A percentile compares a stretch with the other conserved stretches of the same genome.
These are phyloP conservation scores for Wickerhamomyces sydowiorum DNA, from an alignment of 805 yeast species.

Conservation along the genomic window DNA sequence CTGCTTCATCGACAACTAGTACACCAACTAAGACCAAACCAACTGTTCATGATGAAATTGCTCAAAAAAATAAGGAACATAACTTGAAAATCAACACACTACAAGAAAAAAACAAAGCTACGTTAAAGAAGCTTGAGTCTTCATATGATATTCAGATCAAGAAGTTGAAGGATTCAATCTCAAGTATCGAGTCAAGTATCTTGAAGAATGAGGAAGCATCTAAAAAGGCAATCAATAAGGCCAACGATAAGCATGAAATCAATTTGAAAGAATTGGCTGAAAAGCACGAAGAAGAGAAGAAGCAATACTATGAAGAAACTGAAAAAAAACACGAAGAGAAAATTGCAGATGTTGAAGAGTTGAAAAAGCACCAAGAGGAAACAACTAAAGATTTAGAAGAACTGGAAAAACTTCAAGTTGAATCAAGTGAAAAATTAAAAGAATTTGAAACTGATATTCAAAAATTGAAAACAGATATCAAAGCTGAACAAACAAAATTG, in stretches of 20 bases:
- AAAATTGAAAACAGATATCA: constrained; percentile 9
- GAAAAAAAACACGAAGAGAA: constrained; percentile 15
- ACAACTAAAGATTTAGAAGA: constrained; percentile 18
- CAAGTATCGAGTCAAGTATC: constrained; percentile 15
- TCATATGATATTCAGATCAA: constrained; percentile 16
- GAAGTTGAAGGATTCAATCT: constrained; percentile 18
- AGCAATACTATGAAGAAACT: constrained; percentile 16
- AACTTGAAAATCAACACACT: constrained; percentile 9
- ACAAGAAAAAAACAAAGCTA: constrained; percentile 12
- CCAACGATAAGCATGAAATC: constrained; percentile 12
- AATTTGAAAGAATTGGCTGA: constrained; percentile 14
- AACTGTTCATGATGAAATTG: constrained; percentile 17
- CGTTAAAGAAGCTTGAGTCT: constrained; percentile 13
- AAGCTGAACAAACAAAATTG: constrained; percentile 13
- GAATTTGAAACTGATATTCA: constrained; percentile 13
- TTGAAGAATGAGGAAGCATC: constrained; percentile 8
- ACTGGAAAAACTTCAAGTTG: constrained; percentile 18
- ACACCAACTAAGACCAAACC: constrained; percentile 3
- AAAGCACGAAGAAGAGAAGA: constrained; percentile 18
- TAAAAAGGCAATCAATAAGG: constrained; percentile 10
- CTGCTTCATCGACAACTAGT: not conserved
- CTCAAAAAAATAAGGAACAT: constrained; percentile 13
- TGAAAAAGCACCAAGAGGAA: constrained; percentile 14
- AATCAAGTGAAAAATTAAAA: constrained; percentile 17
- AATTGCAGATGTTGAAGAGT: constrained; percentile 15